Evolutionary conservation across 805 yeast species (phyloP), one percentile per base, ranked within the genome.

Genomic region (Ogataea nakhonphanomensis): DNA sequence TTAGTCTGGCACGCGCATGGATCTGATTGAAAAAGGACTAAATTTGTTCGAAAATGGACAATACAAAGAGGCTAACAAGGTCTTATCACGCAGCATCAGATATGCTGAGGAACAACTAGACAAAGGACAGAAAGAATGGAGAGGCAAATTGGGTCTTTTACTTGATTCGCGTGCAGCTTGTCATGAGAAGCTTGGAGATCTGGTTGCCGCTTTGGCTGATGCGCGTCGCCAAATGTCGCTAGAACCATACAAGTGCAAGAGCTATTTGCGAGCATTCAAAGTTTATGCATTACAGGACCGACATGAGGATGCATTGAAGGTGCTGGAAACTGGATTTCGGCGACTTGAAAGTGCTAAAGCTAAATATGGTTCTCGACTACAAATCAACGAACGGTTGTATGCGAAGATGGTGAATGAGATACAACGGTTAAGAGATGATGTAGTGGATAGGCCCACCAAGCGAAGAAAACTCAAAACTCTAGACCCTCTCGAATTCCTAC

Each of bases 141-240:
- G 39, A 26, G 30, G 44, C 7, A 41, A 43, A 8, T 44, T 51
- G 24, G 43, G 43, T 4, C 13, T 54, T 3, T 37, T 60, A 9
- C 39, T 58, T 7, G 81, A 76, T 45, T 71, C 67, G 40, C 50
- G 78, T 13, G 75, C 79, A 1, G 80, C 80, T 2, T 65, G 76
- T 2, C 64, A 55, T 50, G 73, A 72, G 43, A 73, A 71, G 44
- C 44, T 73, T 37, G 53, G 55, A 4, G 51, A 59, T 11, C 35
- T 56, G 4, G 52, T 50, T 0, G 45, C 49, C 8, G 73, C 78
- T 0, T 55, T 65, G 22, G 43, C 45, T 20, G 78, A 73, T 40
- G 71, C 71, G 0, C 49, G 58, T 23, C 46, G 39, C 25, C 46
- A 71, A 30, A 50, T 69, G 3, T 43, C 45, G 10, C 13, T 63